Evolutionary conservation across 2,329 filamentous ascomycete species (phyloP).

Genomic region (Coniochaeta hoffmannii): DNA sequence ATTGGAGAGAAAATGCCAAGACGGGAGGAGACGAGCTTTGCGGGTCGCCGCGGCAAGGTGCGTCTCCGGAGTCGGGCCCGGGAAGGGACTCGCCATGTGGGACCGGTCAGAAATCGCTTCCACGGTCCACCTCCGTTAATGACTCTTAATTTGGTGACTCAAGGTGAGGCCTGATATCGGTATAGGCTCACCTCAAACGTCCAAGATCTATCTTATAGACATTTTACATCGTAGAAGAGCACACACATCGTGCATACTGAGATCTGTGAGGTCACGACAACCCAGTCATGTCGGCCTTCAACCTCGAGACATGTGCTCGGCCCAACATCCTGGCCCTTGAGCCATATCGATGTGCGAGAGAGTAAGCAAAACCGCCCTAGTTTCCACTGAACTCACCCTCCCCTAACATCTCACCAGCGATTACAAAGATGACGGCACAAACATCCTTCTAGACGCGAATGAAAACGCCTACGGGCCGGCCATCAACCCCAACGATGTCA

Average conservation of each 20-base stretch:
- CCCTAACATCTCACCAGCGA: constrained; percentile 51
- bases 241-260: background rate
- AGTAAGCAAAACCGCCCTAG: constrained; percentile 45
- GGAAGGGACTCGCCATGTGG: background rate
- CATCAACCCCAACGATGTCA: constrained; percentile 31
- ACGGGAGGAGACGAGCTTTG: background rate
- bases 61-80: constrained; percentile 12
- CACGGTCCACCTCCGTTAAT: constrained; percentile 1
- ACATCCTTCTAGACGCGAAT: constrained; percentile 93
- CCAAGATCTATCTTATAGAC: background rate
- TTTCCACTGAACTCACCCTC: background rate
- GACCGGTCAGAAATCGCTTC: constrained; percentile 3
- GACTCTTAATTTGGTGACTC: constrained; percentile 8
- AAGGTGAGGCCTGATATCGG: background rate
- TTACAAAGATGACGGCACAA: constrained; percentile 97
- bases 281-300: constrained; percentile 54
- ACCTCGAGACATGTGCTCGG: constrained; percentile 66
- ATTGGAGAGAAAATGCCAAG: background rate
- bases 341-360: constrained; percentile 74
- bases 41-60: constrained; percentile 5
- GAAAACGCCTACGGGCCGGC: constrained; percentile 94
- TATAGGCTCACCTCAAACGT: background rate
- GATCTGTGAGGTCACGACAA: background rate
- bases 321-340: constrained; percentile 70
- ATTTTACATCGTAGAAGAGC: background rate